Evolutionary conservation across 1,284 basidiomycete genomes (phyloP).

Genomic region (Xerocomus amazonicus): DNA sequence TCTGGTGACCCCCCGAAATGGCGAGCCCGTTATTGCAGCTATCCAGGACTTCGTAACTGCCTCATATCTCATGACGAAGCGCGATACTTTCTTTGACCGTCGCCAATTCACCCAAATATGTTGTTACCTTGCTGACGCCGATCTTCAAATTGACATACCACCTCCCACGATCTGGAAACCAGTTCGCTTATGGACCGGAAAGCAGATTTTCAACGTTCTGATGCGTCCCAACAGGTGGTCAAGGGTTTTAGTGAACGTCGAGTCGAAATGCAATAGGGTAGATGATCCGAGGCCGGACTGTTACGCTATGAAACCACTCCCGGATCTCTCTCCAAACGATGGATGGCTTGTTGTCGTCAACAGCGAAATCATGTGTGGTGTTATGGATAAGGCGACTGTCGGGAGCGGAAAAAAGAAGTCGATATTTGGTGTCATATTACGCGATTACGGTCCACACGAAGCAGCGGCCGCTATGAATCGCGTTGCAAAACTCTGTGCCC

Average conservation of each 20-base stretch:
- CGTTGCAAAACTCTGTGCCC: conserved; percentile 91
- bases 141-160: conserved; percentile 92
- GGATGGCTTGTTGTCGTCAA: conserved; percentile 98
- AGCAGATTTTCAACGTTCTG: conserved; percentile 95
- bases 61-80: conserved; percentile 90
- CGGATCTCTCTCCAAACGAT: conserved; percentile 95
- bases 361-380: conserved; percentile 99
- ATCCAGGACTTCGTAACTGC: conserved; percentile 99
- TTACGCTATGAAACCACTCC: conserved; percentile 61
- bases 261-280: conserved; percentile 93
- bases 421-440: conserved; percentile 96
- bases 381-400: conserved; percentile 98
- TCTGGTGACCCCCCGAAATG: conserved; percentile 94
- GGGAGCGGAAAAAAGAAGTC: conserved; percentile 99
- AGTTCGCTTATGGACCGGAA: conserved; percentile 93
- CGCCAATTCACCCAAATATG: conserved; percentile 96
- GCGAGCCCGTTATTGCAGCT: conserved; percentile 97
- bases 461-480: conserved; percentile 96
- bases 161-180: conserved; percentile 96
- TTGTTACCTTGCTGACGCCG: conserved; percentile 91
- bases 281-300: conserved; percentile 72
- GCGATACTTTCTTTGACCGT: conserved; percentile 92
- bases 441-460: conserved; percentile 95
- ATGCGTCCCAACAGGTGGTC: conserved; percentile 92
- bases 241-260: conserved; percentile 89